Conservation (phyloP, 345 rosid genomes). For the Sisymbrium altissimum region DNA sequence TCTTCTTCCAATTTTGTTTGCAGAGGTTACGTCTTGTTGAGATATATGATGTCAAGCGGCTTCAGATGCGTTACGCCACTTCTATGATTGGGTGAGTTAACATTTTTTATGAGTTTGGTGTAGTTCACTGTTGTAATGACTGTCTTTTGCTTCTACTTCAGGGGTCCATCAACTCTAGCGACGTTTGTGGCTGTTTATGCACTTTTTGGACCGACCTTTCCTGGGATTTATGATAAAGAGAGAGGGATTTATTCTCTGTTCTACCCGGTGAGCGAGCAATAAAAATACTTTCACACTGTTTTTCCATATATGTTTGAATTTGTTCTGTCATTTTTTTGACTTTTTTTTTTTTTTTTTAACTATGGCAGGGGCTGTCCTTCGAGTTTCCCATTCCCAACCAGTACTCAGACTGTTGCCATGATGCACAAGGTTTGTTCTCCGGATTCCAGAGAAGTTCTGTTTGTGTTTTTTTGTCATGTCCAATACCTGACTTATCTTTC, state of each 20-base stretch:
- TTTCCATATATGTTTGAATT: not conserved
- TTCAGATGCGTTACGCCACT: slow-evolving; percentile 88
- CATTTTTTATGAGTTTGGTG: not conserved
- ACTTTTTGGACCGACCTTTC: slow-evolving; percentile 94
- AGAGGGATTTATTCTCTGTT: slow-evolving; percentile 84
- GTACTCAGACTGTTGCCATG: slow-evolving; percentile 80
- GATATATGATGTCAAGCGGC: slow-evolving; percentile 81
- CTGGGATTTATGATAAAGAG: slow-evolving; percentile 86
- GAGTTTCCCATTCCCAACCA: slow-evolving; percentile 94
- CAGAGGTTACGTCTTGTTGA: slow-evolving; percentile 93
- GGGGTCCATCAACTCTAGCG: slow-evolving; percentile 84
- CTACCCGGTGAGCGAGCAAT: slow-evolving; percentile 63
- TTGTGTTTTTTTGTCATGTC: not conserved
- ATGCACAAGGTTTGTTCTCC: slow-evolving; percentile 62
- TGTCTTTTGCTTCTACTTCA: slow-evolving; percentile 21
- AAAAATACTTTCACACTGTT: not conserved
- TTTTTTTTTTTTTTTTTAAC: not conserved
- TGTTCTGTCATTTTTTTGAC: not conserved
- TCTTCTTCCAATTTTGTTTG: slow-evolving; percentile 23
- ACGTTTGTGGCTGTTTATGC: slow-evolving; percentile 95
- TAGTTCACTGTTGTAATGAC: slow-evolving; percentile 3
- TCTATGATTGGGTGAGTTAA: slow-evolving; percentile 74
- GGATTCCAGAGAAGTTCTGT: not conserved
- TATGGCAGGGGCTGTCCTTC: slow-evolving; percentile 85
- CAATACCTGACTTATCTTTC: slow-evolving; percentile 5